phyloP scores from a whole-genome alignment of 306 rosid genomes.

The Pueraria montana region DNA sequence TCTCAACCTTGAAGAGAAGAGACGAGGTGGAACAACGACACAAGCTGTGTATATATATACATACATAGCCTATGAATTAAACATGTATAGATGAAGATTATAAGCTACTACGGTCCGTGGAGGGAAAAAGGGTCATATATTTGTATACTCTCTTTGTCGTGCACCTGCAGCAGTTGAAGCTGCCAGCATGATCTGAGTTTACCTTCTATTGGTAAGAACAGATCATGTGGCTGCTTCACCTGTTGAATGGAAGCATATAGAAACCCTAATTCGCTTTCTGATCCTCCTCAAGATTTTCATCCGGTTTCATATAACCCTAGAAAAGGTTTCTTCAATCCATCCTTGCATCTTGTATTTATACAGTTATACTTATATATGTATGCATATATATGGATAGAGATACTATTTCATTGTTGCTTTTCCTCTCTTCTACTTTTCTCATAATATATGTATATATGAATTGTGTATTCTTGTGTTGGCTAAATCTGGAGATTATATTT shows the following conservation, averaged over 20 bases:
- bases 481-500: slow-evolving; percentile 22
- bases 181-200: slow-evolving; percentile 96
- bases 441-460: neutral
- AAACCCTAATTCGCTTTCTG: slow-evolving; percentile 43
- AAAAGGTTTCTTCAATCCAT: slow-evolving; percentile 24
- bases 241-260: slow-evolving; percentile 69
- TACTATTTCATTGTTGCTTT: slow-evolving; percentile 17
- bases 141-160: slow-evolving; percentile 38
- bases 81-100: slow-evolving; percentile 23
- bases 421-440: neutral
- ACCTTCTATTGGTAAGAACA: slow-evolving; percentile 51
- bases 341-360: slow-evolving; percentile 17
- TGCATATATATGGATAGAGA: neutral
- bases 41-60: neutral
- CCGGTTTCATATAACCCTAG: neutral
- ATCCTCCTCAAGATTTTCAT: neutral
- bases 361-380: neutral
- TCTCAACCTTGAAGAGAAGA: slow-evolving; percentile 1
- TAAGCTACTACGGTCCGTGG: neutral
- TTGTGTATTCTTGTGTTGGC: slow-evolving; percentile 10
- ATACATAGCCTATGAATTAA: neutral
- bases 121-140: neutral
- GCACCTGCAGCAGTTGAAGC: slow-evolving; percentile 83
- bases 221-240: slow-evolving; percentile 90
- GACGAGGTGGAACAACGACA: slow-evolving; percentile 8